Evolutionary conservation across 2,329 filamentous ascomycete species (phyloP).

Genomic region (Pleomassaria siparia): DNA sequence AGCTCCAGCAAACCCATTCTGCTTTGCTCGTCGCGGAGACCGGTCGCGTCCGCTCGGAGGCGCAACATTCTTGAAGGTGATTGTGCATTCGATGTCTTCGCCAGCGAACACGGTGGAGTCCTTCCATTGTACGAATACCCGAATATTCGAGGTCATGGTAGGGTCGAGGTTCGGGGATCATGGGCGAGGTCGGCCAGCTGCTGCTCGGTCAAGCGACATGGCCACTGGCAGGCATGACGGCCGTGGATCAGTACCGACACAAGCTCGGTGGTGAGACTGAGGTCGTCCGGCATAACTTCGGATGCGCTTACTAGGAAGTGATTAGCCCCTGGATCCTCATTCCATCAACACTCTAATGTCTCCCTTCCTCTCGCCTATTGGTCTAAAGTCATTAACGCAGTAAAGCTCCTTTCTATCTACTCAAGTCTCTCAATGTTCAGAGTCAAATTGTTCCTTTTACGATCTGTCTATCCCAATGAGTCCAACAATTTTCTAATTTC

Average conservation of each 20-base stretch:
- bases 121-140: conserved; percentile 93
- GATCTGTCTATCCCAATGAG: too few species aligned
- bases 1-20: conserved; percentile 41
- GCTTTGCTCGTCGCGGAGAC: conserved; percentile 29
- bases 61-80: conserved; percentile 89
- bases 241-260: background rate
- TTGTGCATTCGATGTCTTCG: conserved; percentile 92
- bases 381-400: too few species aligned
- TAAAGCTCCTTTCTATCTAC: too few species aligned
- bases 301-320: background rate
- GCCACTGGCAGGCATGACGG: conserved; percentile 5
- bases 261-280: background rate
- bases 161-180: conserved; percentile 31
- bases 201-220: conserved; percentile 7
- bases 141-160: conserved; percentile 65
- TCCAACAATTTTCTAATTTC: too few species aligned
- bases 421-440: too few species aligned
- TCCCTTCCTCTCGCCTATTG: too few species aligned
- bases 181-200: conserved; percentile 22
- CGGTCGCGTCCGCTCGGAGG: conserved; percentile 46
- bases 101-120: conserved; percentile 94
- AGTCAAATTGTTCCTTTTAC: too few species aligned
- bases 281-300: background rate
- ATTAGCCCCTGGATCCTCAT: background rate
- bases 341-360: too few species aligned